Evolutionary conservation across 78 protist species (phyloP).

Genomic region (Paratrimastix pyriformis): DNA sequence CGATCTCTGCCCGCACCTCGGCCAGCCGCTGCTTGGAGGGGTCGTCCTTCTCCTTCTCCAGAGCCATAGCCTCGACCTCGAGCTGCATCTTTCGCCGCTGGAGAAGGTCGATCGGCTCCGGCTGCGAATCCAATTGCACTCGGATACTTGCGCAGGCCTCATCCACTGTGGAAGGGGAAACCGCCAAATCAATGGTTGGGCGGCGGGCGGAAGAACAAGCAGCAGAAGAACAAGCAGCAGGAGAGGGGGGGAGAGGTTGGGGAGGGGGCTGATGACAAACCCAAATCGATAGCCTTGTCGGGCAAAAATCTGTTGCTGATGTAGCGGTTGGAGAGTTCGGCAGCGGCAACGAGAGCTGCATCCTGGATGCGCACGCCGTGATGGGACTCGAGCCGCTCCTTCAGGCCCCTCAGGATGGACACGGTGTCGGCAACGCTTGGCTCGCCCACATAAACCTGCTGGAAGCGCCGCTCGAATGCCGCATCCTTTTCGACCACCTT

Average conservation of each 20-base stretch:
- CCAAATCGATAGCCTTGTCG: constrained; percentile 96
- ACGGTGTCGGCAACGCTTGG: constrained; percentile 85
- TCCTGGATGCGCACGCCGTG: constrained; percentile 90
- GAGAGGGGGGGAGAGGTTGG: constrained; percentile 6
- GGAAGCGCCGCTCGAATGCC: constrained; percentile 95
- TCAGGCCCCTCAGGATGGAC: constrained; percentile 90
- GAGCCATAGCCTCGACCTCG: constrained; percentile 78
- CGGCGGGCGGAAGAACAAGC: too few relatives aligned
- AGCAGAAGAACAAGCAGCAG: too few relatives aligned
- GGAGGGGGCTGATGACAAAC: constrained; percentile 47
- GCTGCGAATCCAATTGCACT: constrained; percentile 86
- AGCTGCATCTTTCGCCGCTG: constrained; percentile 75
- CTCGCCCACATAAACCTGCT: constrained; percentile 78
- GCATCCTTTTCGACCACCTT: constrained; percentile 92
- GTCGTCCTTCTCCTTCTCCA: constrained; percentile 64
- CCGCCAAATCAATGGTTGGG: not conserved
- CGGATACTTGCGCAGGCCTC: constrained; percentile 85
- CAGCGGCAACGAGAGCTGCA: constrained; percentile 87
- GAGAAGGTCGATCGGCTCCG: constrained; percentile 74
- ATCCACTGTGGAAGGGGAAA: constrained; percentile 44
- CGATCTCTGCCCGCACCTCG: constrained; percentile 48
- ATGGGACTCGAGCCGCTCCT: constrained; percentile 51
- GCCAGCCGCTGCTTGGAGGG: constrained; percentile 41
- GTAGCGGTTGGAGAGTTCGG: constrained; percentile 76
- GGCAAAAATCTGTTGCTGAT: constrained; percentile 88